These are phyloP conservation scores for Crithidia expoeki DNA, from an alignment of 208 protist genomes.

Conservation along the genomic window DNA sequence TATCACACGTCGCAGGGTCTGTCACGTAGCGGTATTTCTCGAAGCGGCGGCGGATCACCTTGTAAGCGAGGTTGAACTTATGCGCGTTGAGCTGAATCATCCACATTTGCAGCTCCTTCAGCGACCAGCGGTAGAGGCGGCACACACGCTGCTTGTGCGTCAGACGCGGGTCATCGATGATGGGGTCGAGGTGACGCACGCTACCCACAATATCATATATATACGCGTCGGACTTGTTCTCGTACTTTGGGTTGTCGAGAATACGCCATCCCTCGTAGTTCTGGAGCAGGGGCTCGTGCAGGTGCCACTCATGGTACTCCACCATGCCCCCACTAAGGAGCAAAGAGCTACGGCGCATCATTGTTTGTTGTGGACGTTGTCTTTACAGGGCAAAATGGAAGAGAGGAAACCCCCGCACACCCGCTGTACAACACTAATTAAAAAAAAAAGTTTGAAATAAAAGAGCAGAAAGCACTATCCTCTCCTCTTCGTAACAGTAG, in stretches of 20 bases:
- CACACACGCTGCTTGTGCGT: slow-evolving; percentile 93
- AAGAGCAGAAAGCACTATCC: too few species aligned
- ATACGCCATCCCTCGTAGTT: slow-evolving; percentile 94
- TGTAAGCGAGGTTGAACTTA: slow-evolving; percentile 91
- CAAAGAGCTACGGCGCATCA: slow-evolving; percentile 81
- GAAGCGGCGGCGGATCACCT: slow-evolving; percentile 86
- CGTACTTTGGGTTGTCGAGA: slow-evolving; percentile 90
- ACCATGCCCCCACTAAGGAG: slow-evolving; percentile 84
- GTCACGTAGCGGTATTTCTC: slow-evolving; percentile 91
- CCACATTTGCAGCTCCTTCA: slow-evolving; percentile 91
- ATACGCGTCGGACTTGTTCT: slow-evolving; percentile 79
- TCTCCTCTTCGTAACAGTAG: too few species aligned
- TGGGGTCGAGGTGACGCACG: slow-evolving; percentile 90
- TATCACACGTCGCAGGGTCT: slow-evolving; percentile 89
- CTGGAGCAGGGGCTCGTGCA: slow-evolving; percentile 89
- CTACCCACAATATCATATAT: slow-evolving; percentile 79
- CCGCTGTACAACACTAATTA: too few species aligned
- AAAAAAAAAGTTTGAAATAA: too few species aligned
- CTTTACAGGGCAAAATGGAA: too few species aligned
- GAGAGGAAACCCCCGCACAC: too few species aligned
- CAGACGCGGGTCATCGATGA: slow-evolving; percentile 92
- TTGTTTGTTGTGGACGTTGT: slow-evolving; percentile 5
- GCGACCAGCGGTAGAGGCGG: slow-evolving; percentile 88
- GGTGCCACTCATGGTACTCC: slow-evolving; percentile 93
- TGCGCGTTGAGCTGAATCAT: slow-evolving; percentile 84